These are phyloP conservation scores for Prunus padus DNA, from an alignment of 306 rosid species.

Conservation along the genomic window DNA sequence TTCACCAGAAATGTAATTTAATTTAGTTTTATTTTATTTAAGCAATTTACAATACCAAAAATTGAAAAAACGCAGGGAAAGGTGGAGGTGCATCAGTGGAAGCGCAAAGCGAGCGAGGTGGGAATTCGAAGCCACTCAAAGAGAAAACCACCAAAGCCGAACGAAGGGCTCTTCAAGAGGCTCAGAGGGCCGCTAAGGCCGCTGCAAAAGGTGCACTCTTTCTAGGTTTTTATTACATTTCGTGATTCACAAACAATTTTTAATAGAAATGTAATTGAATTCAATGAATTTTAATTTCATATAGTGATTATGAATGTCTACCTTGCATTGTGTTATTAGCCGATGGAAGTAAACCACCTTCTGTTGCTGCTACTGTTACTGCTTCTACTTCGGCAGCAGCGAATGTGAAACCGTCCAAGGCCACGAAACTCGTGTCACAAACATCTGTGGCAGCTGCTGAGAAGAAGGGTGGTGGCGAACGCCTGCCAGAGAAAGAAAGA, in stretches of 20 bases:
- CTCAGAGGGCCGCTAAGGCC: constrained; percentile 87
- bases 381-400: constrained; percentile 32
- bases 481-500: constrained; percentile 62
- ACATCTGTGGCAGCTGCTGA: constrained; percentile 44
- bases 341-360: constrained; percentile 44
- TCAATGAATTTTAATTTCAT: background rate
- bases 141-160: constrained; percentile 75
- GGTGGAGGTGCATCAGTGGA: constrained; percentile 38
- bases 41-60: background rate
- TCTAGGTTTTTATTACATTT: background rate
- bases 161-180: constrained; percentile 86
- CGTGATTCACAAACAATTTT: background rate
- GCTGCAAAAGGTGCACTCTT: constrained; percentile 56
- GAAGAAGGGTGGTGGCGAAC: constrained; percentile 55
- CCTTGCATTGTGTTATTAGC: constrained; percentile 31
- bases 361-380: constrained; percentile 39
- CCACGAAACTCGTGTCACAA: constrained; percentile 44
- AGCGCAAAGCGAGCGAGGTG: constrained; percentile 29
- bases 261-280: background rate
- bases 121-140: constrained; percentile 47
- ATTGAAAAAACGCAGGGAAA: constrained; percentile 42
- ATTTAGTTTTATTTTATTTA: too few relatives aligned
- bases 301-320: background rate
- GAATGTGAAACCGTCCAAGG: constrained; percentile 35
- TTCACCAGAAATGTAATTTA: background rate